These are phyloP conservation scores for Chlamydomonas eustigma DNA, from an alignment of 139 green algal species.

Conservation along the genomic window DNA sequence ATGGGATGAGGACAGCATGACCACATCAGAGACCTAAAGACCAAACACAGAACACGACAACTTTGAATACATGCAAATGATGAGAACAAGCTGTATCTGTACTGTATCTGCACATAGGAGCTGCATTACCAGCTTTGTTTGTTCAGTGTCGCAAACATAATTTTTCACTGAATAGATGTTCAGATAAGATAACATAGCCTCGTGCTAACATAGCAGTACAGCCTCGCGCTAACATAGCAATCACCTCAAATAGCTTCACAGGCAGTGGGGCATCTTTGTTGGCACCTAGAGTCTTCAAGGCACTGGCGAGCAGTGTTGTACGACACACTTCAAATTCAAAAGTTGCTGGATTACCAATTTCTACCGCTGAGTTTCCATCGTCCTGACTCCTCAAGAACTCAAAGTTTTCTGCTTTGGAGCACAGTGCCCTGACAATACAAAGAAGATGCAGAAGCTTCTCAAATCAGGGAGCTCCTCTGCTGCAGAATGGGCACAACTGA, in stretches of 20 bases:
- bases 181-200: too few species aligned
- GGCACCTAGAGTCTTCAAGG: constrained; percentile 92
- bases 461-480: not conserved
- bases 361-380: constrained; percentile 55
- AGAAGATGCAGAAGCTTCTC: not conserved
- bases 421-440: constrained; percentile 67
- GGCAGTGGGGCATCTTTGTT: constrained; percentile 92
- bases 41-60: too few species aligned
- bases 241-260: constrained; percentile 90
- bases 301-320: constrained; percentile 53
- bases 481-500: too few species aligned
- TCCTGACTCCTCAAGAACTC: constrained; percentile 62
- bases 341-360: constrained; percentile 91
- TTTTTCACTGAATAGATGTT: too few species aligned
- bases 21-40: constrained; percentile 69
- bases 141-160: too few species aligned
- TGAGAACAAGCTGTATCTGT: too few species aligned
- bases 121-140: too few species aligned
- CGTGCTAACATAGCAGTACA: too few species aligned
- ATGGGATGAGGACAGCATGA: constrained; percentile 49
- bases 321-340: constrained; percentile 88
- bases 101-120: too few species aligned
- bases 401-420: constrained; percentile 88
- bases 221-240: too few species aligned
- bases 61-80: too few species aligned